phyloP scores from a whole-genome alignment of 441 rosid species.

The Jatropha multifida region DNA sequence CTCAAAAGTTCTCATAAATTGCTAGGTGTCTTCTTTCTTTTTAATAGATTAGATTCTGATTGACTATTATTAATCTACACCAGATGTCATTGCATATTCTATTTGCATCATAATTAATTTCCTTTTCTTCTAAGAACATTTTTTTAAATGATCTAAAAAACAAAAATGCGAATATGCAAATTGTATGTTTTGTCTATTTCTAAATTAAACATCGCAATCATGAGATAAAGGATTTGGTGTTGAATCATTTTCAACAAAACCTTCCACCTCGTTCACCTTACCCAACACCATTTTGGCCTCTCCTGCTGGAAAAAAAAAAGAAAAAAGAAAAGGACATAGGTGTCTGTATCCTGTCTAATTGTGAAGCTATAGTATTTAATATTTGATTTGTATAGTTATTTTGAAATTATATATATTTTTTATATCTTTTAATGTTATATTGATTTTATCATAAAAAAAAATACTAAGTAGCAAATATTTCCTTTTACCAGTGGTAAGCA shows the following conservation, averaged over 20 bases:
- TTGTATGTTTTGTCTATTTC: background rate
- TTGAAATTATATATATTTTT: too few species aligned
- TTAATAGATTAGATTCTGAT: background rate
- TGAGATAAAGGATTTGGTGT: conserved; percentile 22
- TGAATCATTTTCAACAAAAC: conserved; percentile 38
- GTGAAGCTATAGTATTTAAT: too few species aligned
- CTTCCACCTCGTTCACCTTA: conserved; percentile 38
- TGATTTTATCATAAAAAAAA: background rate
- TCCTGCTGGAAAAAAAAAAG: background rate
- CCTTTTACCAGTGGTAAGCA: conserved; percentile 17
- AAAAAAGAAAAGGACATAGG: background rate
- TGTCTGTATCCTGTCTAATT: too few species aligned
- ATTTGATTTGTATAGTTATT: too few species aligned
- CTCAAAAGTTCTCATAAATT: background rate
- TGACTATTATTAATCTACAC: background rate
- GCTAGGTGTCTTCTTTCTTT: background rate
- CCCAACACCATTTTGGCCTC: conserved; percentile 7
- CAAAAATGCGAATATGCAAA: background rate
- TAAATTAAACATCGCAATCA: conserved; percentile 14
- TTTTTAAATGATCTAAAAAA: background rate
- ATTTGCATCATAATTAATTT: background rate
- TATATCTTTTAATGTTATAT: too few species aligned
- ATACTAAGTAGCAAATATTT: background rate
- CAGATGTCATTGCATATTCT: background rate
- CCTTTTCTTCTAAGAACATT: background rate